These are phyloP conservation scores for Cordyceps pruinosa DNA, from an alignment of 2,329 filamentous ascomycete genomes.

Conservation along the genomic window DNA sequence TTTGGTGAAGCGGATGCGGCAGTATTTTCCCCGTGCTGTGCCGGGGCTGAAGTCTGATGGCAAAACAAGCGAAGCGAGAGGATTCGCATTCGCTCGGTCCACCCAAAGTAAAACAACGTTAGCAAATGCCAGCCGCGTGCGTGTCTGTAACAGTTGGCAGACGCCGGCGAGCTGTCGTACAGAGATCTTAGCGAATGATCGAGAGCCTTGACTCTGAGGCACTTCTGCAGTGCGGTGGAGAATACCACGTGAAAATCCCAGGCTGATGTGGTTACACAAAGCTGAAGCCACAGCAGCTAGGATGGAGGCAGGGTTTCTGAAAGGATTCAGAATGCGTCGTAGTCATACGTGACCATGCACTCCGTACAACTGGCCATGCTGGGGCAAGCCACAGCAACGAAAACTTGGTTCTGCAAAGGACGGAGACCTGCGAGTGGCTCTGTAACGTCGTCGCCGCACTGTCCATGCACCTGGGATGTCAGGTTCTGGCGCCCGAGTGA, in stretches of 20 bases:
- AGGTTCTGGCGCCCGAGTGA: background rate
- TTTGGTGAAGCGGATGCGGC: background rate
- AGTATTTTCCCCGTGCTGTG: background rate
- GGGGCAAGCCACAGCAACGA: background rate
- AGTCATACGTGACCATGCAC: background rate
- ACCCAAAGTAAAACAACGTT: background rate
- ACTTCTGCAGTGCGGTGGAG: conserved; percentile 9
- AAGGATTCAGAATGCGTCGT: background rate
- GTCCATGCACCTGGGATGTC: background rate
- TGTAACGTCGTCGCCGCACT: background rate
- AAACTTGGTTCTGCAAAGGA: background rate
- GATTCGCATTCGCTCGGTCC: background rate
- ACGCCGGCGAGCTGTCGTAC: background rate
- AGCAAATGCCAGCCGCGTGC: background rate
- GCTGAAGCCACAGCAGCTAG: background rate
- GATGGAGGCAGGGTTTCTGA: background rate
- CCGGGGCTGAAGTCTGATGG: background rate
- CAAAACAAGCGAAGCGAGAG: background rate
- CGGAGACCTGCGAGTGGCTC: background rate
- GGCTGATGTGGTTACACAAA: conserved; percentile 8
- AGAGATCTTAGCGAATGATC: conserved; percentile 10
- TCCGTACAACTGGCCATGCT: background rate
- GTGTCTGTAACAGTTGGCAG: background rate
- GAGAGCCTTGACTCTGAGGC: background rate
- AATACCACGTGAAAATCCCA: conserved; percentile 8